phyloP scores from a whole-genome alignment of 106 monocot genomes.

The Allium fistulosum region DNA sequence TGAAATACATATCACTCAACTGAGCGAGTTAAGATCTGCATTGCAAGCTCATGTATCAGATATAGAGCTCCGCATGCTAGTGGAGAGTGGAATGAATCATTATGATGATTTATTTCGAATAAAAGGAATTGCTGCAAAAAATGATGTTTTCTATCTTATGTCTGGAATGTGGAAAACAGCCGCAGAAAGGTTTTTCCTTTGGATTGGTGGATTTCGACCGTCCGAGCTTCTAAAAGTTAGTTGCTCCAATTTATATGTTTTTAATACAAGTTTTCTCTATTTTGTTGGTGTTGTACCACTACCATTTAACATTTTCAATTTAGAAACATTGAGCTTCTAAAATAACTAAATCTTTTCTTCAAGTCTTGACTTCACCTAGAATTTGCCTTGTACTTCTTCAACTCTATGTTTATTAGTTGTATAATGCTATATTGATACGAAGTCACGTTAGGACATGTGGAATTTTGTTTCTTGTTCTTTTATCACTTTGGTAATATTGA shows the following conservation, averaged over 20 bases:
- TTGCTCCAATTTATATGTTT: neutral
- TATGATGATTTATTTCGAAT: conserved; percentile 67
- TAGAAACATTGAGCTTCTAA: too few species aligned
- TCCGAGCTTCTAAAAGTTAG: conserved; percentile 88
- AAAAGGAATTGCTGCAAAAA: conserved; percentile 62
- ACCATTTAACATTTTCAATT: too few species aligned
- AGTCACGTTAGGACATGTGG: too few species aligned
- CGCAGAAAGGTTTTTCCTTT: conserved; percentile 78
- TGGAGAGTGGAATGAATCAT: conserved; percentile 57
- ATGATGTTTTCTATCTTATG: conserved; percentile 92
- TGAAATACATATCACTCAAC: conserved; percentile 68
- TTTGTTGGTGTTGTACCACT: too few species aligned
- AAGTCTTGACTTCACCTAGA: too few species aligned
- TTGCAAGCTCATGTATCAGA: conserved; percentile 61
- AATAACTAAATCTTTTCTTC: too few species aligned
- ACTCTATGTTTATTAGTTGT: too few species aligned
- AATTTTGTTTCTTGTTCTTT: too few species aligned
- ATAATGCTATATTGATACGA: too few species aligned
- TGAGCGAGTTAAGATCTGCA: conserved; percentile 47
- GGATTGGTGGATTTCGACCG: conserved; percentile 97
- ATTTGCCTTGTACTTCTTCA: too few species aligned
- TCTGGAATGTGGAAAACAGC: conserved; percentile 87
- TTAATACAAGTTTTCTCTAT: neutral
- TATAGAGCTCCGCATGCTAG: conserved; percentile 64
- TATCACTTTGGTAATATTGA: too few species aligned